Conservation (phyloP, 192 early-diverging fungal species). For the Backusella westeae region DNA sequence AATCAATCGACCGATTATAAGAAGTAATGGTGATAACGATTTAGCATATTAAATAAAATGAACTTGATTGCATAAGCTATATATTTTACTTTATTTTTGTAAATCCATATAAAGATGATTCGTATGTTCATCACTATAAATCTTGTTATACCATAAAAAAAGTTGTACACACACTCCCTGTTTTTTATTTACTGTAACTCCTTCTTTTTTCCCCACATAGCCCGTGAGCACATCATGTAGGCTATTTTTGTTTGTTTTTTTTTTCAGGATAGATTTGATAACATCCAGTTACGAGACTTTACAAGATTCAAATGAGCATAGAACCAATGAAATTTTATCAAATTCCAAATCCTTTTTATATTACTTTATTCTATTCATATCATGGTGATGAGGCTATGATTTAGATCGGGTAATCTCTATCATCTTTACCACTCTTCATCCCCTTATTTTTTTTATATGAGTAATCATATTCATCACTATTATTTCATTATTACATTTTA, state of each 20-base stretch:
- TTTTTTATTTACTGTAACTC: background rate
- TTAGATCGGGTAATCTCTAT: background rate
- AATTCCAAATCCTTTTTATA: background rate
- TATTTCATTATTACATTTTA: background rate
- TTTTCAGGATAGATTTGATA: background rate
- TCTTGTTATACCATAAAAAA: background rate
- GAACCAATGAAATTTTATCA: background rate
- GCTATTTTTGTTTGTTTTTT: background rate
- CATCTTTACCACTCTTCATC: background rate
- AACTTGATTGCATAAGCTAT: background rate
- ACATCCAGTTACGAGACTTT: background rate
- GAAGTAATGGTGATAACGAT: background rate
- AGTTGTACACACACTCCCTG: background rate
- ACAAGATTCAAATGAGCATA: background rate
- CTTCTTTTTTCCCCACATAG: background rate
- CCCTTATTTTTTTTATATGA: background rate
- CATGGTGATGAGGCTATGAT: background rate
- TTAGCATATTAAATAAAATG: background rate
- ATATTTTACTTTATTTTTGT: background rate
- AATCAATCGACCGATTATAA: background rate
- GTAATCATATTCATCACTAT: background rate
- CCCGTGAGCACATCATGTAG: background rate
- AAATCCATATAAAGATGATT: background rate
- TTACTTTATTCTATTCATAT: background rate
- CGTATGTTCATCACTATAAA: background rate